These are phyloP conservation scores for Favolaschia claudopus DNA, from an alignment of 768 basidiomycete genomes.

Conservation along the genomic window DNA sequence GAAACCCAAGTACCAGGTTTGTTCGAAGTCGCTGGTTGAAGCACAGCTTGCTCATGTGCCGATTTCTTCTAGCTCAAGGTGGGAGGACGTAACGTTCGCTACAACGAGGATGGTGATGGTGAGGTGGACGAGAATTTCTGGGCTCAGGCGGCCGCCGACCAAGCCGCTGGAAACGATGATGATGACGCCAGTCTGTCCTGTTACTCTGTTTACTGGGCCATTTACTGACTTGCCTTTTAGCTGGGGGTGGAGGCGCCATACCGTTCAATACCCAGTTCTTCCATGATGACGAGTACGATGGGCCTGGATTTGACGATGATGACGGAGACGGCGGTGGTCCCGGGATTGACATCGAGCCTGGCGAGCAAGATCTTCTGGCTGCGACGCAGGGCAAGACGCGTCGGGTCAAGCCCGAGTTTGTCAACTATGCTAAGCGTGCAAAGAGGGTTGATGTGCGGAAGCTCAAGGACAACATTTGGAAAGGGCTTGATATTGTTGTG, in stretches of 20 bases:
- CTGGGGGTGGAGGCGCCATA: conserved; percentile 59
- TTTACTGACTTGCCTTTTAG: conserved; percentile 30
- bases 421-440: conserved; percentile 94
- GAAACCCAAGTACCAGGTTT: conserved; percentile 93
- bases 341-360: conserved; percentile 58
- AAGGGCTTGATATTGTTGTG: conserved; percentile 81
- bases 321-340: conserved; percentile 48
- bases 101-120: conserved; percentile 74
- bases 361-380: conserved; percentile 88
- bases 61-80: conserved; percentile 73
- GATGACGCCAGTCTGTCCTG: conserved; percentile 72
- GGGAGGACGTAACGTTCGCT: conserved; percentile 72
- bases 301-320: conserved; percentile 75
- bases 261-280: conserved; percentile 98
- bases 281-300: conserved; percentile 89
- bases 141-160: conserved; percentile 92
- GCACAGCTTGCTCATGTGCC: conserved; percentile 5
- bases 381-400: conserved; percentile 79
- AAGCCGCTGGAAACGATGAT: conserved; percentile 65
- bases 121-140: conserved; percentile 97
- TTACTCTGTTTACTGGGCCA: neutral
- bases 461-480: conserved; percentile 99
- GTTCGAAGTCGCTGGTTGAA: conserved; percentile 37
- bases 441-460: conserved; percentile 97
- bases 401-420: conserved; percentile 84